These are phyloP conservation scores for Pythium monospermum DNA, from an alignment of 352 stramenopile genomes.

Conservation along the genomic window DNA sequence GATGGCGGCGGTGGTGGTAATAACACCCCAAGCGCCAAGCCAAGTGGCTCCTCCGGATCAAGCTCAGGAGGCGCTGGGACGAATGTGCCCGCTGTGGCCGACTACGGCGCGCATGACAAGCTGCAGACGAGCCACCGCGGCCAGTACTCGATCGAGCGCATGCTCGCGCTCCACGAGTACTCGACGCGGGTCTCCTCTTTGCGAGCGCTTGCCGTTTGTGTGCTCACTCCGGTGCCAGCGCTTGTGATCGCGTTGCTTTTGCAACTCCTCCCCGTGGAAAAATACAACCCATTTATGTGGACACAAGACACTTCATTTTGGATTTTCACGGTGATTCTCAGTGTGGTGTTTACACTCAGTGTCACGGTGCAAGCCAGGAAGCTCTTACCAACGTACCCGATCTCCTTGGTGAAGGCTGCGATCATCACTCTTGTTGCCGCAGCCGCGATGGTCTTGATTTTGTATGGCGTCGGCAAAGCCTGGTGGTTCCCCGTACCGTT, in stretches of 20 bases:
- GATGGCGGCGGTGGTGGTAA: background rate
- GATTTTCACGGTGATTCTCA: constrained; percentile 1
- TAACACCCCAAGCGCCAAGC: too few relatives aligned
- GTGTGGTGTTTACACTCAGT: background rate
- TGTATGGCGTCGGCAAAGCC: constrained; percentile 14
- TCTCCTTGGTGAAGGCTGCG: background rate
- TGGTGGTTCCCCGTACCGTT: constrained; percentile 15
- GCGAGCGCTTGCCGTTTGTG: constrained; percentile 4
- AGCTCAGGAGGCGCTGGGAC: background rate
- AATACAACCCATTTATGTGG: constrained; percentile 8
- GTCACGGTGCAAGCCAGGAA: constrained; percentile 3
- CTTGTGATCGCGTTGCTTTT: constrained; percentile 1
- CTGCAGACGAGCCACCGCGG: constrained; percentile 10
- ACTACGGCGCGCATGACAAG: constrained; percentile 9
- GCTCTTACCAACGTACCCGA: constrained; percentile 1
- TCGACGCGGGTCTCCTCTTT: background rate
- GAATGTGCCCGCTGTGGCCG: constrained; percentile 1
- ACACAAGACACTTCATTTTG: constrained; percentile 2
- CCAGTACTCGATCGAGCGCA: constrained; percentile 16
- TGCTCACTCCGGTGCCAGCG: constrained; percentile 9
- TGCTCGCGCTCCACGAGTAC: constrained; percentile 9
- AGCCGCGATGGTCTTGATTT: constrained; percentile 5
- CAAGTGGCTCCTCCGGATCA: too few relatives aligned
- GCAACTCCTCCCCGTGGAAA: constrained; percentile 7
- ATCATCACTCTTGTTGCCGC: constrained; percentile 1